Conservation (phyloP, 257 asterid species). For the Linaria vulgaris region DNA sequence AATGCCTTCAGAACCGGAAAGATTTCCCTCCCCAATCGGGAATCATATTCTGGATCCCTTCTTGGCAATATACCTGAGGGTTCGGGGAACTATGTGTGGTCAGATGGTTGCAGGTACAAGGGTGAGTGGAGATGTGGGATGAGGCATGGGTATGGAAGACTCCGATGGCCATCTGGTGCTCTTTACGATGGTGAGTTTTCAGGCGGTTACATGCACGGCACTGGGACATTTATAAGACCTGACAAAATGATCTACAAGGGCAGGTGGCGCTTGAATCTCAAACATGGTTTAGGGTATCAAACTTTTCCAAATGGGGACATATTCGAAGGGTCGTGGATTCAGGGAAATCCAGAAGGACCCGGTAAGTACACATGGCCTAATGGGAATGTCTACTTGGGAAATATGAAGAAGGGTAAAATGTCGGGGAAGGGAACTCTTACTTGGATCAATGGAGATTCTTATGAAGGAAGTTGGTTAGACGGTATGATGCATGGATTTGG, state of each 20-base stretch:
- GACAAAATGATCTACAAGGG: constrained; percentile 66
- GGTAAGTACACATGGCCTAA: constrained; percentile 90
- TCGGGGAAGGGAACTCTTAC: constrained; percentile 94
- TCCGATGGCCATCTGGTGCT: constrained; percentile 82
- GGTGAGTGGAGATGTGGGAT: constrained; percentile 96
- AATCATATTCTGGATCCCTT: constrained; percentile 62
- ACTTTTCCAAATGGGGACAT: constrained; percentile 69
- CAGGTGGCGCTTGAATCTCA: constrained; percentile 76
- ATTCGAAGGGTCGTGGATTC: constrained; percentile 95
- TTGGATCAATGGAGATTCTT: constrained; percentile 81
- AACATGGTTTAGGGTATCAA: constrained; percentile 93
- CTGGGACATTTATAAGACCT: constrained; percentile 57
- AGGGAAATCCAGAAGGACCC: constrained; percentile 88
- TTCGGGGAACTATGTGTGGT: constrained; percentile 70
- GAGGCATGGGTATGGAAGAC: constrained; percentile 83
- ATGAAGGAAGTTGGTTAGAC: constrained; percentile 80
- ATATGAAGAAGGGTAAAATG: constrained; percentile 83
- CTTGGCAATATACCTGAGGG: constrained; percentile 76
- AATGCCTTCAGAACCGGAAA: constrained; percentile 47
- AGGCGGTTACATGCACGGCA: constrained; percentile 81
- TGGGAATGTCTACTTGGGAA: constrained; percentile 83
- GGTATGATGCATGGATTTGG: constrained; percentile 92
- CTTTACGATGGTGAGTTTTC: constrained; percentile 85
- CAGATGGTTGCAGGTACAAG: constrained; percentile 82
- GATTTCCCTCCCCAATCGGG: constrained; percentile 55